Evolutionary conservation across 108 stramenopile genomes (phyloP), one percentile per base, ranked within the genome.

Genomic region (Stephanodiscus minutulus): DNA sequence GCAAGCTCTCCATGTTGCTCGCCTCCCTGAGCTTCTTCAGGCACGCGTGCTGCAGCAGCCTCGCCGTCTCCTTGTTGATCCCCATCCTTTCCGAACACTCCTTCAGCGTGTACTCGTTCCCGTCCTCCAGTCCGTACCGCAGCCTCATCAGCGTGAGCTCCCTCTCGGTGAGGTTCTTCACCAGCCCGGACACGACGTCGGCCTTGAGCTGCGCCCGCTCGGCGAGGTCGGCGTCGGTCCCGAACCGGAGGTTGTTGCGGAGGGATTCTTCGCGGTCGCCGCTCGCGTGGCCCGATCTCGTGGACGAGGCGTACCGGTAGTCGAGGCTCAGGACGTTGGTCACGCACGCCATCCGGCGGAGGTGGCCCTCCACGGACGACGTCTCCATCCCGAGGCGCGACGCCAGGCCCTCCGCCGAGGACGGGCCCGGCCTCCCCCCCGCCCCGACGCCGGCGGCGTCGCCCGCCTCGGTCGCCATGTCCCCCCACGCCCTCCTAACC

Each of bases 31-130:
- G 70, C 74, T 92, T 92, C 53, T 84, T 82, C 64, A 95, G 68
- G 77, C 89, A 91, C 15, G 61, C 60, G 48, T 82, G 66, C 41
- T 87, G 84, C 66, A 92, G 59, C 56, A 86, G 74, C 41, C 88
- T 72, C 13, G 78, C 83, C 3, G 85, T 82, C 27, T 90, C 83
- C 47, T 84, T 70, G 73, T 86, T 87, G n/a, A 92, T 55, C 9
- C 91, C 94, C 90, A 95, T 91, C 37, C 77, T 86, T 10, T 81
- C 82, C 22, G 91, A 90, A 56, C 88, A 88, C 50, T 92, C 87
- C 29, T 62, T 71, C 35, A 92, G 60, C 13, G 87, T 81, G 18
- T 87, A 76, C n/a, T 78, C 78, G 44, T 62, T 70, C 2, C 94
- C 94, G 75, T 88, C 91, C 37, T 73, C 61, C 47, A 95, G 65